Evolutionary conservation across 192 early-diverging fungal genomes (phyloP).

Genomic region (Podila horticola): DNA sequence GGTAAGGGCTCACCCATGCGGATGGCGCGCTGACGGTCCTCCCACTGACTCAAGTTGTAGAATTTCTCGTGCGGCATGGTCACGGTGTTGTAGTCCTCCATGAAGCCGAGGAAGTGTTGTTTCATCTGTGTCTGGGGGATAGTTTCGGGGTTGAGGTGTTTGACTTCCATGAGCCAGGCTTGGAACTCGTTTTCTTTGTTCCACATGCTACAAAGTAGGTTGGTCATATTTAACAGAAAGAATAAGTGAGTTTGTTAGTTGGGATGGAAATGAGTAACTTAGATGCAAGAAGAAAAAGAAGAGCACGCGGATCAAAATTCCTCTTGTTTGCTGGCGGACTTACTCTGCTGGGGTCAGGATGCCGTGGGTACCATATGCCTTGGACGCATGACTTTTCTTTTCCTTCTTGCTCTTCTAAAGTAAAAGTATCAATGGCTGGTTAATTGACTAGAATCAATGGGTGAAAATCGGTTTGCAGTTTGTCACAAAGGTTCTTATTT

Average conservation of each 20-base stretch:
- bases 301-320: too few relatives aligned
- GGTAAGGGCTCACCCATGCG: constrained; percentile 56
- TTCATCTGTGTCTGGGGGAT: constrained; percentile 61
- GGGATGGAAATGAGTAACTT: too few relatives aligned
- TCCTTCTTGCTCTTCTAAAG: constrained; percentile 53
- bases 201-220: too few relatives aligned
- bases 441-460: neutral
- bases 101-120: constrained; percentile 63
- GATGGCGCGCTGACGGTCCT: constrained; percentile 54
- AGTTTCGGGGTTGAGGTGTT: constrained; percentile 57
- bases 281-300: neutral
- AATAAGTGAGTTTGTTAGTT: too few relatives aligned
- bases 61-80: constrained; percentile 72
- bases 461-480: too few relatives aligned
- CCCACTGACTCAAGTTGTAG: constrained; percentile 64
- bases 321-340: neutral
- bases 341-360: constrained; percentile 66
- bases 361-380: constrained; percentile 62
- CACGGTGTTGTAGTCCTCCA: constrained; percentile 72
- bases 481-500: neutral
- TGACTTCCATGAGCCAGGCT: constrained; percentile 67
- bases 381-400: constrained; percentile 51
- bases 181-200: constrained; percentile 61
- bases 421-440: neutral
- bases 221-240: too few relatives aligned